Percentiles rank a stretch among this genome's conserved stretches.
Conservation (phyloP, 2,329 filamentous ascomycete genomes). For the Microdochium paspali region DNA sequence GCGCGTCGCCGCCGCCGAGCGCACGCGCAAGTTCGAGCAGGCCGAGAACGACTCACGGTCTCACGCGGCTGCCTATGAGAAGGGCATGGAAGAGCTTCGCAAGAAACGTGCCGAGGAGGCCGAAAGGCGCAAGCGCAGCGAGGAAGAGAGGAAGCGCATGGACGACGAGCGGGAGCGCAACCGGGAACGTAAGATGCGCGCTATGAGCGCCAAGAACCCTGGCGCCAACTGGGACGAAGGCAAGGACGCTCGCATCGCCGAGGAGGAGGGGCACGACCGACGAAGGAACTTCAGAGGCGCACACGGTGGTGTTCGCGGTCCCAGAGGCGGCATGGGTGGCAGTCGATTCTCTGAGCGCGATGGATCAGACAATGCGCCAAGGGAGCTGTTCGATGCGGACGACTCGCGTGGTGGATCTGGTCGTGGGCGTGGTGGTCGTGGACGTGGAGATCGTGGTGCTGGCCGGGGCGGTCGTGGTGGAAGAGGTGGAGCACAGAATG, state of each 20-base stretch:
- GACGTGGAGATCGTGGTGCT: slow-evolving; percentile 7
- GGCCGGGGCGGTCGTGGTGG: slow-evolving; percentile 14
- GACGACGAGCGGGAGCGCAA: slow-evolving; percentile 54
- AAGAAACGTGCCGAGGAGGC: slow-evolving; percentile 41
- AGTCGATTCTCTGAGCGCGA: slow-evolving; percentile 31
- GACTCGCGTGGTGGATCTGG: not conserved
- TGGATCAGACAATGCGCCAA: not conserved
- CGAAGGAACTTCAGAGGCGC: slow-evolving; percentile 26
- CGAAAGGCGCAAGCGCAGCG: slow-evolving; percentile 38
- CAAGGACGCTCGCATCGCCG: slow-evolving; percentile 33
- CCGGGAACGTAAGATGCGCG: slow-evolving; percentile 50
- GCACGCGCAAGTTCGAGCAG: slow-evolving; percentile 48
- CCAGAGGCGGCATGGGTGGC: slow-evolving; percentile 22
- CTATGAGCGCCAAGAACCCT: slow-evolving; percentile 39
- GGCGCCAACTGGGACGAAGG: slow-evolving; percentile 49
- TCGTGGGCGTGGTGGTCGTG: slow-evolving; percentile 13
- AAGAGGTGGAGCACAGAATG: slow-evolving; percentile 3
- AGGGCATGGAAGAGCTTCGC: slow-evolving; percentile 45
- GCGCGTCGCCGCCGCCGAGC: slow-evolving; percentile 48
- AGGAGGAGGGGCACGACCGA: slow-evolving; percentile 22
- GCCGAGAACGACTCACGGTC: slow-evolving; percentile 47
- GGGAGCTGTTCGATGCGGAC: not conserved
- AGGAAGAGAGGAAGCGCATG: slow-evolving; percentile 40
- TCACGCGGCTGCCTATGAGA: slow-evolving; percentile 43
- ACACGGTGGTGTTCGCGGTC: slow-evolving; percentile 28